Percentiles rank a stretch among this genome's conserved stretches.
Conservation (phyloP, 106 monocot species). For the Iris macrosiphon region DNA sequence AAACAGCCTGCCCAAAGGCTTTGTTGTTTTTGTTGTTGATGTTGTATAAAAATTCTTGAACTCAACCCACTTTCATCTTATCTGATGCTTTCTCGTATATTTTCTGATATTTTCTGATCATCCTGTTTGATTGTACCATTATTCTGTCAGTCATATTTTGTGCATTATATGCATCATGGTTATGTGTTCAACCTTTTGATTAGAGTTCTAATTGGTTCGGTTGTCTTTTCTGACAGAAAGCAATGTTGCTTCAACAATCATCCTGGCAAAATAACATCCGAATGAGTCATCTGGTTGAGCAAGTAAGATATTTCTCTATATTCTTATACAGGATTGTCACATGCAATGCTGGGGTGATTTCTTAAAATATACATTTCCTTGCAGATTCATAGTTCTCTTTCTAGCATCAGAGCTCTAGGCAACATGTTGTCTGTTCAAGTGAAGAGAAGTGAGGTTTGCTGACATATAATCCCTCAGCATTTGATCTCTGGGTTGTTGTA, state of each 20-base stretch:
- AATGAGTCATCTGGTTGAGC: conserved; percentile 83
- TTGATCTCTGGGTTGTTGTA: background rate
- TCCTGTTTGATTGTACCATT: too few relatives aligned
- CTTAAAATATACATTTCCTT: background rate
- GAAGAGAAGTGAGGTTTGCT: conserved; percentile 79
- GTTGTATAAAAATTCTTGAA: too few relatives aligned
- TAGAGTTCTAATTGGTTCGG: background rate
- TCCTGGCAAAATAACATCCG: conserved; percentile 89
- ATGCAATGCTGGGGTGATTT: background rate
- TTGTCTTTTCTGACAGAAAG: conserved; percentile 43
- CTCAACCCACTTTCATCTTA: too few relatives aligned
- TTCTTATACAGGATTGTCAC: background rate
- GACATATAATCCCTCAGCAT: background rate
- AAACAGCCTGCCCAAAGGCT: too few relatives aligned
- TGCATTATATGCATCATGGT: too few relatives aligned
- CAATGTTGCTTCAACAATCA: conserved; percentile 71
- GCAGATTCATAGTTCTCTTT: conserved; percentile 75
- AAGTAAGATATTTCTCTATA: conserved; percentile 36
- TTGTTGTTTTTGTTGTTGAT: too few relatives aligned
- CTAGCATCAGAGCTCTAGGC: conserved; percentile 66
- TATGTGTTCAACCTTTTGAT: too few relatives aligned
- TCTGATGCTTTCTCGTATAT: too few relatives aligned
- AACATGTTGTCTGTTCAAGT: conserved; percentile 72
- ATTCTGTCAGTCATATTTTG: too few relatives aligned
- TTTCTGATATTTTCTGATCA: too few relatives aligned